phyloP scores from a whole-genome alignment of 202 grass and related monocot species.

The Alloteropsis angusta region DNA sequence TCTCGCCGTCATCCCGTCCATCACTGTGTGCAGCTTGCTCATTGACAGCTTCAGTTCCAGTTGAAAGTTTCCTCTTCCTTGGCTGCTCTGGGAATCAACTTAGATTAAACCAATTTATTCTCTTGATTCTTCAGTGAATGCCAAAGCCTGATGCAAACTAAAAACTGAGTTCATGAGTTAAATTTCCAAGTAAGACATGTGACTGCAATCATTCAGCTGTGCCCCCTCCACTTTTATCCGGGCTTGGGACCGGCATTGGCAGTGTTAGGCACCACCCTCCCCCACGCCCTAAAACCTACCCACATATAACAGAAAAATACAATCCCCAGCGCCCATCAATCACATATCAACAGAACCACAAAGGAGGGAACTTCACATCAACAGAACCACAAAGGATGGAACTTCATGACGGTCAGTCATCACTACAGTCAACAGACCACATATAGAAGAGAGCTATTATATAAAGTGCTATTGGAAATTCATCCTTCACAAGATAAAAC shows the following conservation, averaged over 20 bases:
- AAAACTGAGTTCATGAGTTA: not conserved
- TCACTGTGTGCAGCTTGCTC: too few species aligned
- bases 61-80: not conserved
- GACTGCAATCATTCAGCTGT: not conserved
- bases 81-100: not conserved
- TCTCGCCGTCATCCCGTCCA: too few species aligned
- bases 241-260: conserved; percentile 38
- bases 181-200: not conserved
- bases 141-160: not conserved
- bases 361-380: not conserved
- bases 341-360: not conserved
- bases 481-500: not conserved
- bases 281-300: not conserved
- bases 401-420: not conserved
- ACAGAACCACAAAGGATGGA: not conserved
- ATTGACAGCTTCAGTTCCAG: not conserved
- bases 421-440: not conserved
- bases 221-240: conserved; percentile 42
- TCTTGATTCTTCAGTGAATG: not conserved
- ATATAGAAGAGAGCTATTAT: not conserved
- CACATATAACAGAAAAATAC: not conserved
- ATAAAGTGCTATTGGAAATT: not conserved
- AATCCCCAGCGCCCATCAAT: not conserved
- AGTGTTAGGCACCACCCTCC: conserved; percentile 28
- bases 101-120: not conserved